A percentile compares a stretch with the other conserved stretches of the same genome.
Conservation (phyloP, 352 stramenopile species). For the Phytophthora sojae region DNA sequence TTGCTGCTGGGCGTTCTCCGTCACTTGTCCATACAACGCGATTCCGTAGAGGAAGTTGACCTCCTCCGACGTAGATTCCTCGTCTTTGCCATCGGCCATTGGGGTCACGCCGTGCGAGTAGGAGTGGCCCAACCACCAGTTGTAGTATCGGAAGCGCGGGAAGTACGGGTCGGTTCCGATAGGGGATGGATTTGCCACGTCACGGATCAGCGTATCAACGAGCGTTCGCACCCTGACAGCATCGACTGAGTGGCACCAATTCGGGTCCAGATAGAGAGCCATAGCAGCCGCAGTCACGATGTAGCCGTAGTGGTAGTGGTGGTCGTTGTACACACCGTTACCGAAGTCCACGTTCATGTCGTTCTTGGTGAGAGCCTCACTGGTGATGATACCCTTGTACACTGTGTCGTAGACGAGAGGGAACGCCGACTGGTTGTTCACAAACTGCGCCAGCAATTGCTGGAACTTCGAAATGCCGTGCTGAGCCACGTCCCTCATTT, state of each 20-base stretch:
- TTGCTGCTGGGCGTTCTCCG: constrained; percentile 48
- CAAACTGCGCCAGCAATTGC: constrained; percentile 53
- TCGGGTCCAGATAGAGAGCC: constrained; percentile 46
- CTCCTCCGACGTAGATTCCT: constrained; percentile 76
- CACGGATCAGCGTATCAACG: constrained; percentile 61
- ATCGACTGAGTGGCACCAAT: constrained; percentile 48
- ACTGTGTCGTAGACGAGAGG: constrained; percentile 75
- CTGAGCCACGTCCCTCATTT: constrained; percentile 54
- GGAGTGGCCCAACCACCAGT: constrained; percentile 76
- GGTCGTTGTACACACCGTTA: constrained; percentile 78
- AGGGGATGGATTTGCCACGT: constrained; percentile 49
- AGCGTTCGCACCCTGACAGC: constrained; percentile 49
- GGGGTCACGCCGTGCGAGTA: constrained; percentile 76
- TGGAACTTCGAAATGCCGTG: constrained; percentile 59
- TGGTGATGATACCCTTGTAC: constrained; percentile 73
- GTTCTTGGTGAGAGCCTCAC: constrained; percentile 57
- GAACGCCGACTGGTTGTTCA: constrained; percentile 51
- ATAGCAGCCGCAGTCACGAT: constrained; percentile 63
- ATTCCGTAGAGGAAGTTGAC: constrained; percentile 76
- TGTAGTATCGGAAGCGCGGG: constrained; percentile 63
- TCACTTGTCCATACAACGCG: constrained; percentile 58
- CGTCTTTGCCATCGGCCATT: constrained; percentile 77
- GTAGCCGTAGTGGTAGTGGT: constrained; percentile 84
- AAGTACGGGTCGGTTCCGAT: constrained; percentile 51
- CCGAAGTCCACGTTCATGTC: constrained; percentile 82